These are phyloP conservation scores for Alternaria gaisen DNA, from an alignment of 2,329 filamentous ascomycete genomes.

Conservation along the genomic window DNA sequence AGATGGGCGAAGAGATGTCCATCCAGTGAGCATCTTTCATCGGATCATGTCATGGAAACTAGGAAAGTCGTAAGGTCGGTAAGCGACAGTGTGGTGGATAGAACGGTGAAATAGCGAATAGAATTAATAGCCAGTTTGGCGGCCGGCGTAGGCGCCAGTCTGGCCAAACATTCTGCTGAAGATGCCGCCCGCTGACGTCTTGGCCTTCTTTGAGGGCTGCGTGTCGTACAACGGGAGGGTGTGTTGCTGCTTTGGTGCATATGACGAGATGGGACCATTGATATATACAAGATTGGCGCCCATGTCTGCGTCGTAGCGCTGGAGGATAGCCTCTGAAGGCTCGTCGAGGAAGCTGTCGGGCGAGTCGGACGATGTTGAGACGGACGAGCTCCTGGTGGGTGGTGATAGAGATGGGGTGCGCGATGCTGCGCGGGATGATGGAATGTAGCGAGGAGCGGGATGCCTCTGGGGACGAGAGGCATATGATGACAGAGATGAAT, in stretches of 20 bases:
- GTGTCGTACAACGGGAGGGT: conserved; percentile 50
- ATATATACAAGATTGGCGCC: conserved; percentile 57
- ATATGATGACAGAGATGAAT: conserved; percentile 47
- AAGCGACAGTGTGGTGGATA: conserved; percentile 38
- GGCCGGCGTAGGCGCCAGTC: conserved; percentile 36
- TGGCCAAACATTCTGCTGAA: conserved; percentile 51
- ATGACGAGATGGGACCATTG: conserved; percentile 41
- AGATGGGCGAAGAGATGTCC: conserved; percentile 20
- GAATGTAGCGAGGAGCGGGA: conserved; percentile 38
- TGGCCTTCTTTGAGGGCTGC: conserved; percentile 52
- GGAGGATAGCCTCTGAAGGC: conserved; percentile 42
- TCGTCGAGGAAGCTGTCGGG: conserved; percentile 48
- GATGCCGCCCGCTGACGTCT: conserved; percentile 48
- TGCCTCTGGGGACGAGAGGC: conserved; percentile 35
- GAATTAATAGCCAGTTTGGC: conserved; percentile 44
- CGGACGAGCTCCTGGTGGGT: conserved; percentile 53
- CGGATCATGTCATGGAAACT: conserved; percentile 21
- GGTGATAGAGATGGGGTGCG: conserved; percentile 61
- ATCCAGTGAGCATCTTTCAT: conserved; percentile 20
- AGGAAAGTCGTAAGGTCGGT: conserved; percentile 30
- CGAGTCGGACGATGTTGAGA: conserved; percentile 45
- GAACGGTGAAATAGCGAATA: conserved; percentile 34
- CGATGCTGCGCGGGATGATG: conserved; percentile 52
- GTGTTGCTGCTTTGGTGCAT: conserved; percentile 43
- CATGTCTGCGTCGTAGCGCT: conserved; percentile 55